Percentiles rank a stretch among this genome's conserved stretches.
phyloP scores from a whole-genome alignment of 768 basidiomycete species.

The Tricholoma flavovirens region DNA sequence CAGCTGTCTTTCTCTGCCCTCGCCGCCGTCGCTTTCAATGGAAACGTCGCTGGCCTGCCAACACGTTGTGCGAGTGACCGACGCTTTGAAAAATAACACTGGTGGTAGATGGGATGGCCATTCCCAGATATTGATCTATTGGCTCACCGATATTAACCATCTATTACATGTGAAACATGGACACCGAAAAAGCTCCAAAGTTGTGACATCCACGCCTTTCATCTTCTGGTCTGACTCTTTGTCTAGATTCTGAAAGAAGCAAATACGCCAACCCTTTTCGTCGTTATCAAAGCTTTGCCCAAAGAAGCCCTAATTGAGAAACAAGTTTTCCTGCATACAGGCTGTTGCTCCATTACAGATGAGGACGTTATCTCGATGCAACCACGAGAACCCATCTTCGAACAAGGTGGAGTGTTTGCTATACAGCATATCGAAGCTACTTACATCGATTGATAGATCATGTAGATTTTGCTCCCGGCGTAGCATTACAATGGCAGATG shows the following conservation, averaged over 20 bases:
- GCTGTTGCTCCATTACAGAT: conserved; percentile 41
- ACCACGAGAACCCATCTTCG: conserved; percentile 30
- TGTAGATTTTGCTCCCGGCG: conserved; percentile 4
- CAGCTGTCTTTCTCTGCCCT: conserved; percentile 59
- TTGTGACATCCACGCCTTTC: conserved; percentile 5
- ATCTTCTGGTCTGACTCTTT: neutral
- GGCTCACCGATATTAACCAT: conserved; percentile 46
- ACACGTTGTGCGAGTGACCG: conserved; percentile 66
- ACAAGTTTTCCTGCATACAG: conserved; percentile 68
- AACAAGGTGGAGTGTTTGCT: conserved; percentile 30
- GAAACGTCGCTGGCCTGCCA: conserved; percentile 78
- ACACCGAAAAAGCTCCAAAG: conserved; percentile 20
- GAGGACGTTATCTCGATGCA: conserved; percentile 32
- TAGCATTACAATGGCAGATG: conserved; percentile 40
- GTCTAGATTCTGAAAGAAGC: conserved; percentile 7
- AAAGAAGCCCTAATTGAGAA: conserved; percentile 72
- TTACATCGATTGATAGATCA: neutral
- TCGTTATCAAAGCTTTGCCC: conserved; percentile 60
- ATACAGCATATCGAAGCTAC: neutral
- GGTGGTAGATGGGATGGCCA: conserved; percentile 59
- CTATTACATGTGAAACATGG: conserved; percentile 36
- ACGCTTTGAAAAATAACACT: conserved; percentile 49
- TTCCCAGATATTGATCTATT: conserved; percentile 63
- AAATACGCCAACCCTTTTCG: conserved; percentile 44
- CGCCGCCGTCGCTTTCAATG: conserved; percentile 44